Base-by-base conservation (phyloP, 306 rosid genomes). In the Dryas alaskensis region DNA sequence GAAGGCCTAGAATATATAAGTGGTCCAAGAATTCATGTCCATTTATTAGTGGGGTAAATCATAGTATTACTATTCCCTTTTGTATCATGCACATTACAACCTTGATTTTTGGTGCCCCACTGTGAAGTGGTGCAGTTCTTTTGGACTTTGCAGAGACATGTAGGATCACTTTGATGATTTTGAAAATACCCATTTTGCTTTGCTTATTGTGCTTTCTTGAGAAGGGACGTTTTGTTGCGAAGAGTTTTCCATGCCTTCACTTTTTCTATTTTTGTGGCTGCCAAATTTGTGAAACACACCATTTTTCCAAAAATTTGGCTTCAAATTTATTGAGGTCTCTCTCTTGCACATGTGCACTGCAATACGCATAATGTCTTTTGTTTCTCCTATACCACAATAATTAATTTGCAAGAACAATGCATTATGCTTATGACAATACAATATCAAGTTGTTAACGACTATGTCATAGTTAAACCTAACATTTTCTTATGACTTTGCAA, bases 71-170 rank as follows among this genome's bases (percentile, higher is more conserved):
- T 40, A 40, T 17, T 8, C 3, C 51, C 11, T 1, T 62, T 62
- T 40, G 48, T 3, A 8, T 65, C 39, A 45, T 44, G 17, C 53
- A 43, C n/a, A 19, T 65, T 39, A 45, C 17, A 65, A 65, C 10
- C 40, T 45, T 19, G 70, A 17, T 46, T 11, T 46, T 11, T 42
- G 52, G 58, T 54, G 64, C 25, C 43, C 50, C 54, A 70, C 74
- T 7, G 0, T 16, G 25, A 40, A 42, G 54, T 22, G 40, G 49
- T 57, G 65, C 75, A 1, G 75, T 42, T 52, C 8, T 70, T 22
- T 55, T 57, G 65, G 65, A 70, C 75, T 57, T 2, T 57, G 54
- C 13, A 7, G 49, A 27, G 60, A 53, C 43, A 70, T 4, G 31
- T 39, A 25, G 48, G 1, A n/a, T 52, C 50, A 49, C 19, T 3